Evolutionary conservation across 371 early-diverging fungal species (phyloP).

Genomic region (Parasitella parasitica): DNA sequence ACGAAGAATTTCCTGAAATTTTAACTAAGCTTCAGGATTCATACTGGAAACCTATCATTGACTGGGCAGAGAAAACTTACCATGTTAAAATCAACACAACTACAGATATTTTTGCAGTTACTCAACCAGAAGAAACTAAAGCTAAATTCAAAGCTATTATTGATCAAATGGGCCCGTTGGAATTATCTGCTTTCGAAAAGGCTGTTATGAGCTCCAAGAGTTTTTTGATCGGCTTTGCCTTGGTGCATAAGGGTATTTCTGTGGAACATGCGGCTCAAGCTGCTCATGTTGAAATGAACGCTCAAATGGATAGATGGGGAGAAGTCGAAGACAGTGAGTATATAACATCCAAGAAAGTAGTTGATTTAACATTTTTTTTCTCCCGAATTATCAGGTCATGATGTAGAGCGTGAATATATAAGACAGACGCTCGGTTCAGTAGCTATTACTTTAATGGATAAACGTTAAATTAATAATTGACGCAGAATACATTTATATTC

Average conservation of each 20-base stretch:
- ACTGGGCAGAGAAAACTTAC: slow-evolving; percentile 71
- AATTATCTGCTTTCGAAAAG: slow-evolving; percentile 88
- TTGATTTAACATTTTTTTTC: background rate
- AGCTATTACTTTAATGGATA: slow-evolving; percentile 46
- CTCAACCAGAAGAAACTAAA: slow-evolving; percentile 66
- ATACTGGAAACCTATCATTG: slow-evolving; percentile 83
- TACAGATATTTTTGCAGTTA: slow-evolving; percentile 65
- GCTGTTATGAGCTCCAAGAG: slow-evolving; percentile 88
- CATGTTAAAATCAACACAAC: slow-evolving; percentile 74
- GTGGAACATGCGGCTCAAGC: slow-evolving; percentile 82
- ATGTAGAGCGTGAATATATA: slow-evolving; percentile 52
- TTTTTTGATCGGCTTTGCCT: slow-evolving; percentile 83
- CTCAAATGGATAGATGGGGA: slow-evolving; percentile 92
- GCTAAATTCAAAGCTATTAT: slow-evolving; percentile 56
- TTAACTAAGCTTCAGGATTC: slow-evolving; percentile 78
- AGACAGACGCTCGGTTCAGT: slow-evolving; percentile 52
- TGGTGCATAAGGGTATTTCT: slow-evolving; percentile 69
- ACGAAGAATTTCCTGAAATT: slow-evolving; percentile 74
- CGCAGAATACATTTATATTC: background rate
- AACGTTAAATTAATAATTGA: slow-evolving; percentile 6
- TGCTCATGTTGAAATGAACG: slow-evolving; percentile 81
- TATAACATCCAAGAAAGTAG: background rate
- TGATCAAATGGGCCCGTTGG: slow-evolving; percentile 60
- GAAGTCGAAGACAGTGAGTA: slow-evolving; percentile 84
- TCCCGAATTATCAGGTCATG: slow-evolving; percentile 34